Conservation (phyloP, 2,329 filamentous ascomycete genomes). For the Talaromyces piceae region DNA sequence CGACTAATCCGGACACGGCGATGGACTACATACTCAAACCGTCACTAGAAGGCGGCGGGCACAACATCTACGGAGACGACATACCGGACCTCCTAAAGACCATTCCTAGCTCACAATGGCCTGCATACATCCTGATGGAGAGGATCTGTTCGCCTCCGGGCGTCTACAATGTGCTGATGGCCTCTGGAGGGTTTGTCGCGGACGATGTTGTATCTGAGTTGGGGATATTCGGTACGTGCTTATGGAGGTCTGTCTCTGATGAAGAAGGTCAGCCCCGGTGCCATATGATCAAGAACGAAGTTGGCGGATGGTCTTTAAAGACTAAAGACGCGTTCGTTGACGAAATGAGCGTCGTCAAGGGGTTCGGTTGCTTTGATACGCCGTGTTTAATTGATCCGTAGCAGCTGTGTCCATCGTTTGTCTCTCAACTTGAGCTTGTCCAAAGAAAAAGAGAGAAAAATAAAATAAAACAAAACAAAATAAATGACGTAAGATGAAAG, state of each 20-base stretch:
- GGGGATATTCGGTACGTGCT: conserved; percentile 34
- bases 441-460: too few species aligned
- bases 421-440: too few species aligned
- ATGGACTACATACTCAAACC: conserved; percentile 36
- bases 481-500: neutral
- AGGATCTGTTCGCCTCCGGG: conserved; percentile 28
- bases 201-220: conserved; percentile 38
- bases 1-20: conserved; percentile 16
- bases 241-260: conserved; percentile 26
- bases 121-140: conserved; percentile 35
- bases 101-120: conserved; percentile 18
- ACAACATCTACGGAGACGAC: conserved; percentile 35
- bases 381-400: conserved; percentile 22
- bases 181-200: conserved; percentile 20
- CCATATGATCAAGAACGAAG: conserved; percentile 28
- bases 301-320: conserved; percentile 39
- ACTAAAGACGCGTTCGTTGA: conserved; percentile 34
- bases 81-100: conserved; percentile 29
- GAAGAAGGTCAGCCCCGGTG: conserved; percentile 2
- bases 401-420: neutral
- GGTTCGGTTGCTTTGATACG: conserved; percentile 41
- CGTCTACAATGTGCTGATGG: conserved; percentile 26
- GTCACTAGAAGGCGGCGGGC: conserved; percentile 35
- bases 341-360: conserved; percentile 44
- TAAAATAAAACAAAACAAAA: too few species aligned